Evolutionary conservation across 352 stramenopile genomes (phyloP).

Genomic region (Phytophthora boehmeriae): DNA sequence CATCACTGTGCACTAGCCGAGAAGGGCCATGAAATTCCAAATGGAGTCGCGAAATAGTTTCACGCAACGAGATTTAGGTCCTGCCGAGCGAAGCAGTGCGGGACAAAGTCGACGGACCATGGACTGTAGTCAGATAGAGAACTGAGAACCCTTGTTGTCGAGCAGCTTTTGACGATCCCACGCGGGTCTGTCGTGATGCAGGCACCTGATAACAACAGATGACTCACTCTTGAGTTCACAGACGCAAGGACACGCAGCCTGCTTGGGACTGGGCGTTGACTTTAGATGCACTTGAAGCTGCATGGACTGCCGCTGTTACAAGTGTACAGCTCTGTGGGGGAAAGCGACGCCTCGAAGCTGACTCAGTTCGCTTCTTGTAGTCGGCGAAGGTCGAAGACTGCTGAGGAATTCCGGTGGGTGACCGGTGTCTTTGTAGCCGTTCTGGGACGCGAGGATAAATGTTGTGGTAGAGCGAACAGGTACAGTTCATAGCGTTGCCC

Average conservation of each 20-base stretch:
- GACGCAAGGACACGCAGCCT: too few species aligned
- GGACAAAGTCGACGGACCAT: too few species aligned
- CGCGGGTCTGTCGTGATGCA: too few species aligned
- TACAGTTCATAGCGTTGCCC: too few species aligned
- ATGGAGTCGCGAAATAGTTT: neutral
- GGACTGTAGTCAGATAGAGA: too few species aligned
- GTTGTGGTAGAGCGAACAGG: neutral
- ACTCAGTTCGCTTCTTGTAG: slow-evolving; percentile 1
- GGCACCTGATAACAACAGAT: too few species aligned
- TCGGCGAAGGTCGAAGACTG: neutral
- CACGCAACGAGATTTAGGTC: too few species aligned
- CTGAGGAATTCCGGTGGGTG: neutral
- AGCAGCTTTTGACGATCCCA: too few species aligned
- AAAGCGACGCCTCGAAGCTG: neutral
- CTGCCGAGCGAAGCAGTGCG: too few species aligned
- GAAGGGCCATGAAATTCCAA: neutral
- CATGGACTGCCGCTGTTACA: neutral
- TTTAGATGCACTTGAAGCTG: neutral
- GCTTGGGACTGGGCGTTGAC: neutral
- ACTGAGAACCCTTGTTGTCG: too few species aligned
- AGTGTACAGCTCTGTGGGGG: neutral
- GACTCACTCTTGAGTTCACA: too few species aligned
- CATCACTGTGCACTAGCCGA: neutral
- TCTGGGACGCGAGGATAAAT: neutral
- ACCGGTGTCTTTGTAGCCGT: neutral